Evolutionary conservation across 1,284 basidiomycete genomes (phyloP), one percentile per base, ranked within the genome.

Genomic region (Ustilago hordei): DNA sequence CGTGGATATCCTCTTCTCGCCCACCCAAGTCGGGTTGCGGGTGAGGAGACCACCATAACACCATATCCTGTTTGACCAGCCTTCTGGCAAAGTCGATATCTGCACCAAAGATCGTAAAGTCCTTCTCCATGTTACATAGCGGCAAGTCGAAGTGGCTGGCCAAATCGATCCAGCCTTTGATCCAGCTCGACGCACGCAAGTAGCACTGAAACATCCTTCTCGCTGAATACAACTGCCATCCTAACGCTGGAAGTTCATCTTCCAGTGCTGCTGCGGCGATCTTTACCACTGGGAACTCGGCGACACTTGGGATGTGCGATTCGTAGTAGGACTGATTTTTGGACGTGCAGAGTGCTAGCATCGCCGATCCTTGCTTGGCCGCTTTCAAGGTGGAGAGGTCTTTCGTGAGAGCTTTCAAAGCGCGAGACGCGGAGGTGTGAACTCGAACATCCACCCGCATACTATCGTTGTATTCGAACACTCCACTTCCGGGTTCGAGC

Each of bases 101-200:
- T 2, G 95, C 91, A 36, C 97, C 89, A 79, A 93, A 90, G 19
- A 98, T 88, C 1, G 94, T 92, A 57, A 95, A 92, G 83, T 99
- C 96, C 8, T 92, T 91, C 55, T 95, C 94, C 56, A 99, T 90
- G 85, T 99, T 95, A 69, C 82, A 66, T 92, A 98, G 88, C 0
- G 97, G 97, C 11, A 98, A 89, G 85, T 98, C 93, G 82, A 95
- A 97, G 83, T 97, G 95, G 71, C 93, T 90, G 0, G 96, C 93
- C 53, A 96, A 90, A 12, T 92, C 90, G 17, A 94, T 89, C 80
- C 92, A 90, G n/a, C 92, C 90, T 72, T 92, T 91, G 43, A 99
- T 87, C 93, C 94, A 97, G 13, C 88, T 80, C 1, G 94, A 93
- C 47, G 94, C 87, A 31, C 90, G 89, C 39, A 98, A 88, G 83